Conservation (phyloP, 108 stramenopile species). For the Fistulifera pelliculosa region DNA sequence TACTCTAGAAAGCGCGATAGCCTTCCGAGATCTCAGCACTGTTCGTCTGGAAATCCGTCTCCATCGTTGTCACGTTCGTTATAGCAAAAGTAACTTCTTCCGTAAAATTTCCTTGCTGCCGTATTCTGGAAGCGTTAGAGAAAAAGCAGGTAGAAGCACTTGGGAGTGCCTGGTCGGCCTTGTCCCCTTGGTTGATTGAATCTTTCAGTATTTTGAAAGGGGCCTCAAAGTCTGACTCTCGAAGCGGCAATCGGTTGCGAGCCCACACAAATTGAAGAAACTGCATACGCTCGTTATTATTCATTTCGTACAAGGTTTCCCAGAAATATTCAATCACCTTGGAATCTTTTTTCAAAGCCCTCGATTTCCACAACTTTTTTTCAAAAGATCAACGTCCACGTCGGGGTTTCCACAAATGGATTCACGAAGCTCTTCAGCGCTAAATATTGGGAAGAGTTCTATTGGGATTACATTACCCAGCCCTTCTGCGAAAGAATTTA, state of each 20-base stretch:
- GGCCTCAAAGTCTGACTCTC: conserved; percentile 81
- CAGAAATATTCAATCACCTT: conserved; percentile 81
- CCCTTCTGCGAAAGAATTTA: conserved; percentile 85
- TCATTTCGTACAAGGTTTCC: conserved; percentile 89
- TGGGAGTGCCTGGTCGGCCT: conserved; percentile 80
- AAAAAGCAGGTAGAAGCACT: conserved; percentile 98
- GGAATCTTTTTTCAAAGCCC: conserved; percentile 71
- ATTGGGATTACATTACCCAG: conserved; percentile 84
- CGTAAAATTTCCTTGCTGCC: conserved; percentile 63
- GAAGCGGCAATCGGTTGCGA: conserved; percentile 80
- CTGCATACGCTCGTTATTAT: conserved; percentile 66
- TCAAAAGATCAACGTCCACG: conserved; percentile 91
- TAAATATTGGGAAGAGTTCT: conserved; percentile 80
- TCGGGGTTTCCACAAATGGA: conserved; percentile 86
- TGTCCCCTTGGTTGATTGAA: conserved; percentile 23
- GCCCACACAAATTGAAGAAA: conserved; percentile 98
- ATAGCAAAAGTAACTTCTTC: conserved; percentile 91
- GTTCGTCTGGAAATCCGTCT: conserved; percentile 93
- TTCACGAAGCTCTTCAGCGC: conserved; percentile 79
- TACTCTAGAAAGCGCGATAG: conserved; percentile 60
- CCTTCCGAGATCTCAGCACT: conserved; percentile 78
- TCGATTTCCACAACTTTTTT: conserved; percentile 90
- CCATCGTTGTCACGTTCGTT: conserved; percentile 93
- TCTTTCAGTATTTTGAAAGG: conserved; percentile 89
- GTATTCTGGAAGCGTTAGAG: conserved; percentile 89